Percentiles rank a stretch among this genome's conserved stretches.
phyloP scores from a whole-genome alignment of 2,329 filamentous ascomycete genomes.

The Chrysosphaeria jannelii region DNA sequence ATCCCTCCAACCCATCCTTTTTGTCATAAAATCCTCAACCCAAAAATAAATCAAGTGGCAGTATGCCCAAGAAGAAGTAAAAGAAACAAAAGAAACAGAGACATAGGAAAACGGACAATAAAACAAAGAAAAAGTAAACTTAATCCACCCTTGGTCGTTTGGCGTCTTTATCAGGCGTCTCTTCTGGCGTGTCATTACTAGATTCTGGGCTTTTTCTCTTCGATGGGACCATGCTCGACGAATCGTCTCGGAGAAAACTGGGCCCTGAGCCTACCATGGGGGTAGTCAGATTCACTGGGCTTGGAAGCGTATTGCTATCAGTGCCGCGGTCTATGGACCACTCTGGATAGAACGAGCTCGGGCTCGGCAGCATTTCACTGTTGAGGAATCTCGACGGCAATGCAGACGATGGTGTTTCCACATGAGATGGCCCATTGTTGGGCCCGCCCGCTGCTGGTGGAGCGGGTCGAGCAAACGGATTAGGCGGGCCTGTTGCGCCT shows the following conservation, averaged over 20 bases:
- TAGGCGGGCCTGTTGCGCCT: conserved; percentile 72
- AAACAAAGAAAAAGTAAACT: not conserved
- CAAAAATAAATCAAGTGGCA: too few relatives aligned
- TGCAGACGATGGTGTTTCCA: conserved; percentile 75
- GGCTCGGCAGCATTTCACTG: conserved; percentile 65
- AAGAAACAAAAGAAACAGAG: not conserved
- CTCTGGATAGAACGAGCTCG: conserved; percentile 74
- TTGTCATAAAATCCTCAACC: too few relatives aligned
- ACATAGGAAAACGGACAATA: not conserved
- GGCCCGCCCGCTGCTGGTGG: conserved; percentile 22
- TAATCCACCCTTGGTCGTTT: not conserved
- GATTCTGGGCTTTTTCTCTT: not conserved
- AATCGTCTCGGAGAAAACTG: conserved; percentile 32
- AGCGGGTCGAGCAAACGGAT: conserved; percentile 73
- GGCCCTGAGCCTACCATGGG: conserved; percentile 33
- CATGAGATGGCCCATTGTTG: conserved; percentile 18
- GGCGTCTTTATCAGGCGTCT: too few relatives aligned
- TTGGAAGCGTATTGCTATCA: conserved; percentile 68
- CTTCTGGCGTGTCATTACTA: too few relatives aligned
- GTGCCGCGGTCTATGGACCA: conserved; percentile 43
- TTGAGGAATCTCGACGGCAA: conserved; percentile 75
- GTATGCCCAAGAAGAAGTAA: too few relatives aligned
- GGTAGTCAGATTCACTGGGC: conserved; percentile 76
- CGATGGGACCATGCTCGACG: not conserved
- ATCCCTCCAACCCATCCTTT: too few relatives aligned